Percentiles rank a stretch among this genome's conserved stretches.
Conservation (phyloP, 2,329 filamentous ascomycete genomes). For the Scytalidium lignicola region DNA sequence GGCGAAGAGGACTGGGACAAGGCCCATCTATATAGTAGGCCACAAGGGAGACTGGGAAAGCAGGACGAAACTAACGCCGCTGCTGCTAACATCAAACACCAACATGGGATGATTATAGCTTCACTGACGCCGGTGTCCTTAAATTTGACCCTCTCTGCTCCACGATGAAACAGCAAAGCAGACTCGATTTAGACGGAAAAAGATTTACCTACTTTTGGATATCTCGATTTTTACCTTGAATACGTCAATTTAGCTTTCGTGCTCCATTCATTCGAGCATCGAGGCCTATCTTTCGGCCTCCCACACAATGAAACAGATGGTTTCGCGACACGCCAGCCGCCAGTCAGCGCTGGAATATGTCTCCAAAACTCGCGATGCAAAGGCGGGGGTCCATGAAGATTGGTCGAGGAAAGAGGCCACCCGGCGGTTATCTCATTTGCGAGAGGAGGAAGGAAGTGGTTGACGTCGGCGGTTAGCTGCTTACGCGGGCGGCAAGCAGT, state of each 20-base stretch:
- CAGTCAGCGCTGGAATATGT: conserved; percentile 2
- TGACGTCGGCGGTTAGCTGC: conserved; percentile 11
- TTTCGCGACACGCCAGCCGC: conserved; percentile 9
- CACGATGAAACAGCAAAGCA: not conserved
- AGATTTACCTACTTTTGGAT: not conserved
- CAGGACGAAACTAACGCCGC: not conserved
- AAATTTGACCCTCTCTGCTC: conserved; percentile 7
- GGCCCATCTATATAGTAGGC: conserved; percentile 20
- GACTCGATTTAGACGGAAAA: not conserved
- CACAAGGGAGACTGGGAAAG: conserved; percentile 6
- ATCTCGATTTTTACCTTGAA: too few relatives aligned
- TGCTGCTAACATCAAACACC: not conserved
- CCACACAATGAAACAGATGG: conserved; percentile 2
- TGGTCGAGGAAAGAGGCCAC: conserved; percentile 2
- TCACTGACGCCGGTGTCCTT: conserved; percentile 20
- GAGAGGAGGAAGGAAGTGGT: not conserved
- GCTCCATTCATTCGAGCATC: too few relatives aligned
- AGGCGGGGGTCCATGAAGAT: conserved; percentile 1
- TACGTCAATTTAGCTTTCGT: too few relatives aligned
- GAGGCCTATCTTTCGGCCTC: not conserved
- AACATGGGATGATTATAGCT: conserved; percentile 20
- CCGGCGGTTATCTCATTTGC: conserved; percentile 12
- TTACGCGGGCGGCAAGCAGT: conserved; percentile 12
- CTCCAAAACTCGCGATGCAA: conserved; percentile 4
- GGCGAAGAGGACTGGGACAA: conserved; percentile 14